Percentiles rank a stretch among this genome's conserved stretches.
phyloP scores from a whole-genome alignment of 768 basidiomycete genomes.

The Mycena epipterygia region DNA sequence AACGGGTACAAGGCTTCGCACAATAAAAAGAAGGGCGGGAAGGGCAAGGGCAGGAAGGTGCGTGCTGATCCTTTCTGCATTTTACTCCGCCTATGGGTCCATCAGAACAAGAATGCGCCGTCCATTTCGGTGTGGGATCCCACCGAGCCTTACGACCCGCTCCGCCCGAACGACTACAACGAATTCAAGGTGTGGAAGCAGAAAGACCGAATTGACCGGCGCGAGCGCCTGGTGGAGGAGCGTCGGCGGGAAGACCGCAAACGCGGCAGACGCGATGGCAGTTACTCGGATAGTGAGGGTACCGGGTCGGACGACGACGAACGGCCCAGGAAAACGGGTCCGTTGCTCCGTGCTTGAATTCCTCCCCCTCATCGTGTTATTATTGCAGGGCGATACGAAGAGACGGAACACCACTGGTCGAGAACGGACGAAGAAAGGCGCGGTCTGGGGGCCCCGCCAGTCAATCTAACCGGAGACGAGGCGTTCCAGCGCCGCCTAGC shows the following conservation, averaged over 20 bases:
- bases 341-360: slow-evolving; percentile 29
- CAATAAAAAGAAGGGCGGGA: slow-evolving; percentile 68
- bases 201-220: slow-evolving; percentile 79
- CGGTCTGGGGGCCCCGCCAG: slow-evolving; percentile 50
- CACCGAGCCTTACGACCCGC: slow-evolving; percentile 81
- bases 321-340: slow-evolving; percentile 78
- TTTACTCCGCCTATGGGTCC: slow-evolving; percentile 19
- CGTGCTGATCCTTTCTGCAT: slow-evolving; percentile 15
- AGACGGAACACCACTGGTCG: slow-evolving; percentile 64
- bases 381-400: slow-evolving; percentile 62
- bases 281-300: slow-evolving; percentile 76
- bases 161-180: slow-evolving; percentile 89
- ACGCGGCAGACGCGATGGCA: slow-evolving; percentile 66
- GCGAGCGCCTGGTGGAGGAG: slow-evolving; percentile 76
- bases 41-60: slow-evolving; percentile 75
- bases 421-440: slow-evolving; percentile 63
- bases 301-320: slow-evolving; percentile 76
- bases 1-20: slow-evolving; percentile 81
- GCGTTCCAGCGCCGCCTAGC: slow-evolving; percentile 82
- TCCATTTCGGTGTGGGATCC: slow-evolving; percentile 80
- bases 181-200: slow-evolving; percentile 89
- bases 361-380: slow-evolving; percentile 23
- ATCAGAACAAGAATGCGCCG: slow-evolving; percentile 62
- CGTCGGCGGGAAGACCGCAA: slow-evolving; percentile 70
- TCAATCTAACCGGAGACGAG: slow-evolving; percentile 79